Conservation (phyloP, 1,284 basidiomycete genomes). For the Tilletia indica region DNA sequence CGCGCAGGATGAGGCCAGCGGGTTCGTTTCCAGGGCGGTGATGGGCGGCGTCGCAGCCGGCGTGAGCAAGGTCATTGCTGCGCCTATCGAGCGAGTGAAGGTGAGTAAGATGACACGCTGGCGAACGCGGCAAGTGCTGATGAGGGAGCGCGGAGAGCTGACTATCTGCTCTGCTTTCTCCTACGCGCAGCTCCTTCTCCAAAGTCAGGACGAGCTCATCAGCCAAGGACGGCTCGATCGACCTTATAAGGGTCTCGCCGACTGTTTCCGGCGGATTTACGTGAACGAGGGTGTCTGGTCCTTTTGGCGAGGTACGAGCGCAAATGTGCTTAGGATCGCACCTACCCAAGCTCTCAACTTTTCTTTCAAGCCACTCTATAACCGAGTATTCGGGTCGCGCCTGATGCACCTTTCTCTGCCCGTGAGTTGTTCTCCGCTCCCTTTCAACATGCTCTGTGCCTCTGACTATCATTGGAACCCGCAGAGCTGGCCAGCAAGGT, state of each 20-base stretch:
- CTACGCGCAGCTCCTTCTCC: slow-evolving; percentile 15
- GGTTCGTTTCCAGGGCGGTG: slow-evolving; percentile 22
- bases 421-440: not conserved
- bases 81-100: slow-evolving; percentile 96
- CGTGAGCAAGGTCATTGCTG: slow-evolving; percentile 94
- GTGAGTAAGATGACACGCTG: slow-evolving; percentile 51
- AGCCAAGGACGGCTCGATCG: slow-evolving; percentile 54
- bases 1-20: not conserved
- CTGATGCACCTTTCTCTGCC: slow-evolving; percentile 45
- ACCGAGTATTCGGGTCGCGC: slow-evolving; percentile 35
- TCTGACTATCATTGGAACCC: not conserved
- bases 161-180: not conserved
- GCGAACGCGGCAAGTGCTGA: too few relatives aligned
- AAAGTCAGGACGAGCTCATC: slow-evolving; percentile 46
- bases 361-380: slow-evolving; percentile 66
- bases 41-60: slow-evolving; percentile 60
- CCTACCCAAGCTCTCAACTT: slow-evolving; percentile 94
- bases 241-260: slow-evolving; percentile 82
- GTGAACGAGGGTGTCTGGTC: slow-evolving; percentile 84
- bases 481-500: slow-evolving; percentile 64
- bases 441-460: not conserved
- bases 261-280: slow-evolving; percentile 85
- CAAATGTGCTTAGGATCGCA: slow-evolving; percentile 98
- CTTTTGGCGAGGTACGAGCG: slow-evolving; percentile 92
- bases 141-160: too few relatives aligned